Evolutionary conservation across 305 asterid genomes (phyloP).

Genomic region (Rubia balearica): DNA sequence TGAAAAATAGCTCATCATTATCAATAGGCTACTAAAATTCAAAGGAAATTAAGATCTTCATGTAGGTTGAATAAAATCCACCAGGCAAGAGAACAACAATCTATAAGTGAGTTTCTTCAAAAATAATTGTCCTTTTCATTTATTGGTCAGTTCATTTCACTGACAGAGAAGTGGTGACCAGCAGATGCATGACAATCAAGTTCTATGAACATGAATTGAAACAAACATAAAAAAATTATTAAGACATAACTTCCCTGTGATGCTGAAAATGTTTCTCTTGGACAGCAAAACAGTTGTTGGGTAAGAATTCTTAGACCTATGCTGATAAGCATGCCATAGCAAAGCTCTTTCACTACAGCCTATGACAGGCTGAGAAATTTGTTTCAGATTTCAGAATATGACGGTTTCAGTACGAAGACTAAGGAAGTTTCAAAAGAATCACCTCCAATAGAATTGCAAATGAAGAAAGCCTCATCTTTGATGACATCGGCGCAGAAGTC

Average conservation of each 20-base stretch:
- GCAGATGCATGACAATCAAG: background rate
- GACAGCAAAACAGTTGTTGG: conserved; percentile 1
- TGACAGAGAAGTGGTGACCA: background rate
- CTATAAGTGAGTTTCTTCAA: background rate
- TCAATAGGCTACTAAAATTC: background rate
- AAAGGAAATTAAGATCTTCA: background rate
- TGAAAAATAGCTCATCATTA: background rate
- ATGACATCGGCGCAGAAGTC: conserved; percentile 73
- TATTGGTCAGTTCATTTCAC: background rate
- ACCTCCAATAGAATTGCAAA: conserved; percentile 98
- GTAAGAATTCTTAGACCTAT: background rate
- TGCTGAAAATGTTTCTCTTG: background rate
- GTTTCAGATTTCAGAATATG: background rate
- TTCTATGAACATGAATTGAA: background rate
- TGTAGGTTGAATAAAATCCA: background rate
- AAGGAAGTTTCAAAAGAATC: conserved; percentile 10
- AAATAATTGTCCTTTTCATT: background rate
- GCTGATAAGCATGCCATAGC: background rate
- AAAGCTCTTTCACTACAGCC: background rate
- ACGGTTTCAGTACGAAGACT: conserved; percentile 3
- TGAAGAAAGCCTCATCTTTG: conserved; percentile 61
- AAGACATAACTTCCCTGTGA: background rate
- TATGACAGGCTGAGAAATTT: background rate
- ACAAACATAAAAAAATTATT: background rate
- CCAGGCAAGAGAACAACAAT: background rate